Conservation (phyloP, 176 grass and related monocot species). For the Themeda triandra region DNA sequence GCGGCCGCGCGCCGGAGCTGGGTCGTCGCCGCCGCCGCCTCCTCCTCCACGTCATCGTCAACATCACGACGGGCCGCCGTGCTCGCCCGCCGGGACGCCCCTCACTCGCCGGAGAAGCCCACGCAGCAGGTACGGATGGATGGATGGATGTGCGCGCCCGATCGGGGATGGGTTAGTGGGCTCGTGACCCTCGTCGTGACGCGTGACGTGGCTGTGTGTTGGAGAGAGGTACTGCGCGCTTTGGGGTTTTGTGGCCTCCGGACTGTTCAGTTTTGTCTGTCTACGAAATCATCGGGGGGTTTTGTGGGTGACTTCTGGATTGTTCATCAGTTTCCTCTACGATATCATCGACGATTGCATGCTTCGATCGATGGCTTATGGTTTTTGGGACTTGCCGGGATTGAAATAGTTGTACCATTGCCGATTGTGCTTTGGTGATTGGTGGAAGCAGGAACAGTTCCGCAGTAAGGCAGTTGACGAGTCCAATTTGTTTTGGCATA, state of each 20-base stretch:
- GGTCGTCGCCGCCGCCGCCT: not conserved
- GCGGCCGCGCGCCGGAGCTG: constrained; percentile 37
- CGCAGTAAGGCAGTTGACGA: constrained; percentile 4
- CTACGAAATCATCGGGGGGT: not conserved
- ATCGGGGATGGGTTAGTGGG: not conserved
- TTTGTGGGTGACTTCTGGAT: not conserved
- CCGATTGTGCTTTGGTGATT: not conserved
- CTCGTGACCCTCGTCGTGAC: not conserved
- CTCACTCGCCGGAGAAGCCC: constrained; percentile 16
- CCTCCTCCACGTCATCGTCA: not conserved
- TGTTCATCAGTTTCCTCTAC: not conserved
- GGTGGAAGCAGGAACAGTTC: not conserved
- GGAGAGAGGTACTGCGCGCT: not conserved
- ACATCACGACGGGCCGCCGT: constrained; percentile 33
- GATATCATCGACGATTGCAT: not conserved
- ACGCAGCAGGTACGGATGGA: constrained; percentile 43
- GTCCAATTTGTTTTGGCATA: not conserved
- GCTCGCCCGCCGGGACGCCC: constrained; percentile 21
- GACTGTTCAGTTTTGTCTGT: not conserved
- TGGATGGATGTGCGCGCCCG: not conserved
- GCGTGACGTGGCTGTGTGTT: not conserved
- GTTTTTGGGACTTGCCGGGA: not conserved
- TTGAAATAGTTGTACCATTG: not conserved
- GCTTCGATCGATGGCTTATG: not conserved
- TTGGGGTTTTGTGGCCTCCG: constrained; percentile 6